Evolutionary conservation across 2,329 filamentous ascomycete genomes (phyloP), one percentile per base, ranked within the genome.

Genomic region (Orbilia ellipsospora): DNA sequence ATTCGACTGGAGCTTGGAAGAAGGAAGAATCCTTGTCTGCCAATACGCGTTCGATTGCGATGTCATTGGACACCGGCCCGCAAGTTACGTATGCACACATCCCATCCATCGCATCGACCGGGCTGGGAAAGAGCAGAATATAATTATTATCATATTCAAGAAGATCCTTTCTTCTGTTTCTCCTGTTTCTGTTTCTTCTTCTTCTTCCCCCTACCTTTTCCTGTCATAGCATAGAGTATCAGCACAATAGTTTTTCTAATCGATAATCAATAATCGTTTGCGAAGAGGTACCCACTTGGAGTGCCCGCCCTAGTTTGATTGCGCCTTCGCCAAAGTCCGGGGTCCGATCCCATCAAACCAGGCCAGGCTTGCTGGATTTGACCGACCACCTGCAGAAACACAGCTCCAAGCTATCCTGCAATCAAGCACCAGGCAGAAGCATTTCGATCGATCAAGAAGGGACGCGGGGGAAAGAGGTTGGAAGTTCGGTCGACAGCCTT

Each of bases 81-180:
- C 57, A 31, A 48, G 57, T 61, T 61, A 61, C 57, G 57, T 61
- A 61, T 61, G 57, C 57, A 12, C 54, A 42, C 15, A 15, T 45
- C n/a, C 42, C 26, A 56, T 15, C 28, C 28, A 57, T 23, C 54
- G 16, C 55, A 59, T 45, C 36, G 8, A n/a, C 13, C 13, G 28
- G 20, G 12, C 13, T 55, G 31, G 31, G 31, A 10, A 7, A 10
- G 8, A 10, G 10, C 31, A 36, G 31, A 36, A 36, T 36, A 36
- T 36, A 36, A 23, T 23, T 36, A 36, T 7, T 36, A 1, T 7
- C 8, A 36, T 6, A 36, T 10, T 36, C 31, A 36, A 36, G 31
- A 10, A 36, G 8, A 2, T 36, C 6, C 5, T 55, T 23, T 55
- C 12, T 18, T 18, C 12, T 28, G n/a, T n/a, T n/a, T n/a, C n/a